A percentile compares a stretch with the other conserved stretches of the same genome.
Conservation (phyloP, 257 asterid genomes). For the Ilex asprella region DNA sequence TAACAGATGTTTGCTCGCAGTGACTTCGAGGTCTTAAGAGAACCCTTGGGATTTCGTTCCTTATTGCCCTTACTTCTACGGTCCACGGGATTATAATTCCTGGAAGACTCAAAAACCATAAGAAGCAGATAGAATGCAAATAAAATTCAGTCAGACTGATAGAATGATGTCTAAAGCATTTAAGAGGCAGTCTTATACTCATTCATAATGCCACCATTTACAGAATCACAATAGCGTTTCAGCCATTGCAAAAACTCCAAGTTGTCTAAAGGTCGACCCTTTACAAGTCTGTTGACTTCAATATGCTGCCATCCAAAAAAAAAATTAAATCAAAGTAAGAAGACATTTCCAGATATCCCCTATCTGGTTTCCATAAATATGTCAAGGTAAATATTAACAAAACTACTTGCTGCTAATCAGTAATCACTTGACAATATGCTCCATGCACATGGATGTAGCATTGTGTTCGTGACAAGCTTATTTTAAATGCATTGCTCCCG, state of each 20-base stretch:
- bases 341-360: background rate
- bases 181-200: slow-evolving; percentile 41
- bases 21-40: slow-evolving; percentile 62
- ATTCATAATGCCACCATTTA: slow-evolving; percentile 79
- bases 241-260: slow-evolving; percentile 96
- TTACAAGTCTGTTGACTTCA: slow-evolving; percentile 86
- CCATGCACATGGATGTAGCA: no score
- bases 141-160: background rate
- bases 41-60: slow-evolving; percentile 45
- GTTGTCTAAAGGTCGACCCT: slow-evolving; percentile 90
- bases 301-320: slow-evolving; percentile 55
- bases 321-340: background rate
- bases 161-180: slow-evolving; percentile 3
- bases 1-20: slow-evolving; percentile 52
- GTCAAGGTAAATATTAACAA: no score
- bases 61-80: slow-evolving; percentile 79
- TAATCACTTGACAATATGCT: no score
- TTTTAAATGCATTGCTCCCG: no score
- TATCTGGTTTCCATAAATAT: no score
- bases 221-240: slow-evolving; percentile 84
- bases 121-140: slow-evolving; percentile 8
- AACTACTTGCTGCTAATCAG: no score
- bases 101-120: slow-evolving; percentile 23
- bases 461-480: no score
- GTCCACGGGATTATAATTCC: slow-evolving; percentile 81